These are phyloP conservation scores for Udeniomyces megalosporus DNA, from an alignment of 768 basidiomycete species.

Conservation along the genomic window DNA sequence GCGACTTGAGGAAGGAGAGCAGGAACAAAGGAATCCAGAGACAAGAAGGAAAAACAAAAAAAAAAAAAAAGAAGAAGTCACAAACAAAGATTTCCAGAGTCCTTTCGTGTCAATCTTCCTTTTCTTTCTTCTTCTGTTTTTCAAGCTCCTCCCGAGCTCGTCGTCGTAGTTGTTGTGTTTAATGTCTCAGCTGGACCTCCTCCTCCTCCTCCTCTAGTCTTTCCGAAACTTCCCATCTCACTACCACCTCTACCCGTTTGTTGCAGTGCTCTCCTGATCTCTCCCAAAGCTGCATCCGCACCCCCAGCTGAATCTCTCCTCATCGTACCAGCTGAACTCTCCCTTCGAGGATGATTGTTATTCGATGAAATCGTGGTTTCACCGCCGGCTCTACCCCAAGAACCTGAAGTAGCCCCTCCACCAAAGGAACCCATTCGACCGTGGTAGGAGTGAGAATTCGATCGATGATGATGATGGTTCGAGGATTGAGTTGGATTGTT, in stretches of 20 bases:
- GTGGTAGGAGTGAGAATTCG: neutral
- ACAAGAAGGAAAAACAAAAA: neutral
- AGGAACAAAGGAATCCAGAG: neutral
- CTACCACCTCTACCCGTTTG: neutral
- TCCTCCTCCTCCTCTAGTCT: neutral
- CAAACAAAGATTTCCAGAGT: neutral
- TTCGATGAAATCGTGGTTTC: too few relatives aligned
- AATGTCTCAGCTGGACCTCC: neutral
- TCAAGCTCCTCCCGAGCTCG: too few relatives aligned
- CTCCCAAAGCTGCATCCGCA: neutral
- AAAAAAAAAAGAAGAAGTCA: neutral
- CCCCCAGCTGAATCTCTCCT: neutral
- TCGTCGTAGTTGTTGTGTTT: too few relatives aligned
- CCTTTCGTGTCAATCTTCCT: neutral
- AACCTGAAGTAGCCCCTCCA: neutral
- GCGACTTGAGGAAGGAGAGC: neutral
- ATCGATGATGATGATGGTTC: neutral
- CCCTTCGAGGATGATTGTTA: neutral
- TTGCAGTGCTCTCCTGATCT: conserved; percentile 6
- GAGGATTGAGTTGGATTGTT: too few relatives aligned
- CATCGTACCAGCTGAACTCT: neutral
- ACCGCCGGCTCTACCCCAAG: neutral
- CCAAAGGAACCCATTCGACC: conserved; percentile 13
- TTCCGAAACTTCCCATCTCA: neutral
- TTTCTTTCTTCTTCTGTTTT: neutral